Base-by-base conservation (phyloP, 2,329 filamentous ascomycete genomes). In the Diplodia intermedia region DNA sequence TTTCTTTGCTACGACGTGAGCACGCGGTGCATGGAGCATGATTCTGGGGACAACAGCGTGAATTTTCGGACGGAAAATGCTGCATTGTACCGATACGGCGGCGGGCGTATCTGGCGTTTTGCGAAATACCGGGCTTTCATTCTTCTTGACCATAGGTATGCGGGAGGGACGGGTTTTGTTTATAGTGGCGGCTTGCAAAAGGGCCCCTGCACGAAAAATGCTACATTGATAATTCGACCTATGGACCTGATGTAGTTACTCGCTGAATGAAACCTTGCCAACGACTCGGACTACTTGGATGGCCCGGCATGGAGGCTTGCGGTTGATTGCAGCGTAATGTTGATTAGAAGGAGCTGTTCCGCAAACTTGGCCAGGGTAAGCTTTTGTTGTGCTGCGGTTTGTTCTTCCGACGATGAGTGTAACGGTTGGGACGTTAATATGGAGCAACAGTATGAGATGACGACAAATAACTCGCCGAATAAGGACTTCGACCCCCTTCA, bases 81-180 rank as follows among this genome's bases (percentile, higher is more conserved):
- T 67, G 65, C 66, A 61, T 62, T 67, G 66, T 62, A 61, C 66
- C 66, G 55, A 67, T 67, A 61, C 47, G 66, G 66, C 50, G 66
- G 56, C 31, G 50, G 66, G 55, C 56, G 55, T 61, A 61, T 67
- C 33, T 55, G 66, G 66, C 66, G 66, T 62, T 67, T 62, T 62
- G 55, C 62, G 62, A 61, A 61, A 57, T 60, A 67, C 66, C 49
- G 66, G 66, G 55, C 47, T 67, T 67, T 56, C 18, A 38, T 38
- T 53, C 36, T 62, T 54, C 52, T 65, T 65, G 33, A 65, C 60
- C 23, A 52, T 52, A 12, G 36, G 36, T 38, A 63, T 52, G 9
- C 38, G 53, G 65, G 54, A 49, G 54, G 65, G 65, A 60, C 52
- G 18, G 43, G 47, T 40, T 52, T 49, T 57, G 20, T 50, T 67